Evolutionary conservation across 495 filamentous ascomycete genomes (phyloP).

Genomic region (Parmelia sp.): DNA sequence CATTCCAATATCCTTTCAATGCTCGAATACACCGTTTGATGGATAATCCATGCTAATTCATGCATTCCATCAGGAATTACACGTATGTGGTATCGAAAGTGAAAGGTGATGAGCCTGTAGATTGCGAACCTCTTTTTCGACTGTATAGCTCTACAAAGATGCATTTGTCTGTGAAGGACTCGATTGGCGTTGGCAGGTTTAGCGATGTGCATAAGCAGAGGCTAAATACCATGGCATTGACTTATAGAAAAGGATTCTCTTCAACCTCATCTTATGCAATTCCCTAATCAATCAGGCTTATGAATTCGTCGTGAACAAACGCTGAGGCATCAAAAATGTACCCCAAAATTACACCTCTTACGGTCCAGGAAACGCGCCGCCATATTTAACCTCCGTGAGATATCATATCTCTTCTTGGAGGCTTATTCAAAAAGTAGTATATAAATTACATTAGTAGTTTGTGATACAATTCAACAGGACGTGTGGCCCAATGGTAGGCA

Average conservation of each 20-base stretch:
- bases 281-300: not conserved
- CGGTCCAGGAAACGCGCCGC: no score
- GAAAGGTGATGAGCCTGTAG: not conserved
- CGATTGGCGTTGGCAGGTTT: not conserved
- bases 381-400: no score
- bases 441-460: no score
- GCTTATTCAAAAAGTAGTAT: no score
- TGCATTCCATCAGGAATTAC: constrained; percentile 5
- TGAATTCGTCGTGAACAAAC: no score
- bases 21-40: not conserved
- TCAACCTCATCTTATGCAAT: not conserved
- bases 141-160: constrained; percentile 7
- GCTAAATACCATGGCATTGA: constrained; percentile 1
- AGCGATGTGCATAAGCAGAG: not conserved
- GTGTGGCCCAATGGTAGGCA: no score
- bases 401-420: no score
- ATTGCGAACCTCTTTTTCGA: not conserved
- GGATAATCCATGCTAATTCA: constrained; percentile 17
- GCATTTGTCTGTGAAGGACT: not conserved
- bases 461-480: no score
- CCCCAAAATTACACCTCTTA: no score
- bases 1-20: not conserved
- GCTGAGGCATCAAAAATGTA: no score
- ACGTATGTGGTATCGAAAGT: constrained; percentile 28
- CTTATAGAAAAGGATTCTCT: not conserved